phyloP scores from a whole-genome alignment of 805 yeast genomes.

The Tetrapisispora arboricola region DNA sequence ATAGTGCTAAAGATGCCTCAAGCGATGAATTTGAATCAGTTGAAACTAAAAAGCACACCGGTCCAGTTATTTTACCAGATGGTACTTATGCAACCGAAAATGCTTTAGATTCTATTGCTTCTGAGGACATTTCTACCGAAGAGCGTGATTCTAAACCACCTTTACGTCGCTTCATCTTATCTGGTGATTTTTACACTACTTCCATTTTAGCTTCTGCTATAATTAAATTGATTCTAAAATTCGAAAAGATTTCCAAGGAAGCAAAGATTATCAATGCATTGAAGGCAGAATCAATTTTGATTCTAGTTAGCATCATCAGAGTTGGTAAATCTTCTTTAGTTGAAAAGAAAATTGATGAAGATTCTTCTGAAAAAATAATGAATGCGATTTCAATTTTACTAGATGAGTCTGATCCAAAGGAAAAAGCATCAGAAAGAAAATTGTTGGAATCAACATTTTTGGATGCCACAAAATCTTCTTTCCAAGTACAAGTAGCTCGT shows the following conservation, averaged over 20 bases:
- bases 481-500: conserved; percentile 53
- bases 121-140: conserved; percentile 55
- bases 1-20: conserved; percentile 29
- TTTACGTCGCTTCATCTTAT: conserved; percentile 67
- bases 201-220: conserved; percentile 81
- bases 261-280: conserved; percentile 63
- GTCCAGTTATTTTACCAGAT: conserved; percentile 90
- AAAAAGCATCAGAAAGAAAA: conserved; percentile 31
- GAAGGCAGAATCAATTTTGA: conserved; percentile 89
- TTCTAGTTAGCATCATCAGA: conserved; percentile 83
- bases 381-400: conserved; percentile 70
- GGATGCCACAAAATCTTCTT: conserved; percentile 81
- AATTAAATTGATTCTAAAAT: conserved; percentile 76
- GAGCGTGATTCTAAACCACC: conserved; percentile 49
- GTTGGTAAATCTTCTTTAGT: conserved; percentile 69
- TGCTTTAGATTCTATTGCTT: conserved; percentile 77
- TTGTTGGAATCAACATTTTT: conserved; percentile 59
- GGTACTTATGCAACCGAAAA: conserved; percentile 98
- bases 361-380: conserved; percentile 87
- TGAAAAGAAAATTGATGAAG: conserved; percentile 80
- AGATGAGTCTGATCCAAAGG: conserved; percentile 45
- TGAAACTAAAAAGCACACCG: conserved; percentile 31
- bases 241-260: conserved; percentile 45
- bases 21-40: conserved; percentile 23
- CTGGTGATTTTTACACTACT: conserved; percentile 85